Conservation (phyloP, 306 rosid species). For the Cajanus cajan region DNA sequence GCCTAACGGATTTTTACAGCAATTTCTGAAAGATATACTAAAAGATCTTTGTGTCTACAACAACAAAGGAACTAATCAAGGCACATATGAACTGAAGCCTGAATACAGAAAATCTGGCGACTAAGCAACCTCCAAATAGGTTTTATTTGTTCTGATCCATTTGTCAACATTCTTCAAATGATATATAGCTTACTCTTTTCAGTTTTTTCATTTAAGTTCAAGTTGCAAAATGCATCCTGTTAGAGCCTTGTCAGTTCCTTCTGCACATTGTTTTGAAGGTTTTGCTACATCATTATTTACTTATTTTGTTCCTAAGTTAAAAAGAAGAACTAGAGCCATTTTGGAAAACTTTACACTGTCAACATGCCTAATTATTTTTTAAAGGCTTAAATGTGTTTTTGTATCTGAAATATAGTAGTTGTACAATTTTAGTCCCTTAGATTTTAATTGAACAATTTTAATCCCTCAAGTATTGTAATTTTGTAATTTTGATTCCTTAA, state of each 20-base stretch:
- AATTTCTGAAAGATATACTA: constrained; percentile 87
- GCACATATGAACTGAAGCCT: constrained; percentile 89
- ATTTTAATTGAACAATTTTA: no score
- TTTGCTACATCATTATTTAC: constrained; percentile 6
- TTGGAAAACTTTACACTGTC: neutral
- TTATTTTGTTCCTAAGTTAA: neutral
- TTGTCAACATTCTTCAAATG: neutral
- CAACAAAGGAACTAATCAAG: constrained; percentile 88
- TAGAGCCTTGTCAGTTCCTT: constrained; percentile 9
- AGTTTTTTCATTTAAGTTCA: neutral
- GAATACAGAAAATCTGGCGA: constrained; percentile 70
- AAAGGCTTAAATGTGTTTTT: no score
- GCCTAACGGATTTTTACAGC: constrained; percentile 54
- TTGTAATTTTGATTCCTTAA: no score
- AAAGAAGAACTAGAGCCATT: neutral
- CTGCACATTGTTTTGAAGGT: neutral
- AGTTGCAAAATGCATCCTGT: constrained; percentile 15
- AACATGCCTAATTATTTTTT: neutral
- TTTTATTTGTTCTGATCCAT: constrained; percentile 13
- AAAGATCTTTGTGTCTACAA: constrained; percentile 86
- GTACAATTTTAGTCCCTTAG: no score
- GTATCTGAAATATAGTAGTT: no score
- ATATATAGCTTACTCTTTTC: constrained; percentile 11
- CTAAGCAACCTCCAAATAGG: constrained; percentile 38
- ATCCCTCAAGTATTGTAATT: no score